Evolutionary conservation across 2,329 filamentous ascomycete species (phyloP), one percentile per base, ranked within the genome.

Genomic region (Onygenales sp.): DNA sequence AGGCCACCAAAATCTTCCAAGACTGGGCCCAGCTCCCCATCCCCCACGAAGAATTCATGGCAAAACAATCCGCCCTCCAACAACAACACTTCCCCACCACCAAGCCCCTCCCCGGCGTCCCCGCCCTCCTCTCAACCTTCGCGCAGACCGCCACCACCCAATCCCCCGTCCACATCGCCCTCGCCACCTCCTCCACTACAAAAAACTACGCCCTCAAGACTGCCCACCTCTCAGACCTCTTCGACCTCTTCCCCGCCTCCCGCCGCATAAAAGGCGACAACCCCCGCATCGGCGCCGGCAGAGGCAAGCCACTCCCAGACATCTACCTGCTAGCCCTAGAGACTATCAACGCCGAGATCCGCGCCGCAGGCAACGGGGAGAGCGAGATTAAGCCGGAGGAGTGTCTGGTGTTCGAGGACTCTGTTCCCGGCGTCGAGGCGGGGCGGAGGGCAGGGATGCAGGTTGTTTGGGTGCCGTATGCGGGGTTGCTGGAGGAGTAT

Each of bases 361-460:
- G 73, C 9, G 57, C 76, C 0, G 71, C 77, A 3, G 82, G 81
- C 0, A 60, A 63, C 40, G 83, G 86, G 50, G 73, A 78, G 58
- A 73, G 80, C 55, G 76, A 77, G 51, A 85, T 98, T 57, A 76
- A 67, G 52, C 89, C 90, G 0, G 86, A 87, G 60, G 92, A 97
- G 70, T 97, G 93, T 66, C 77, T 98, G 13, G 93, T 97, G 0
- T 97, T 98, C 63, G 93, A 98, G 72, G 93, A 98, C 69, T 88
- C 86, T 45, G 91, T 97, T 1, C 88, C 90, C 0, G 93, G 93
- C 3, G 89, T 96, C 2, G 93, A 98, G 72, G 83, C 89, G 2
- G 93, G 90, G 4, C 77, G 93, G 51, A 82, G 93, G 59, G 93
- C 93, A 0, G 92, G 92, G 0, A 97, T 97, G 92, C 83, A 92